Evolutionary conservation across 371 early-diverging fungal genomes (phyloP).

Genomic region (Basidiobolus meristosporus): DNA sequence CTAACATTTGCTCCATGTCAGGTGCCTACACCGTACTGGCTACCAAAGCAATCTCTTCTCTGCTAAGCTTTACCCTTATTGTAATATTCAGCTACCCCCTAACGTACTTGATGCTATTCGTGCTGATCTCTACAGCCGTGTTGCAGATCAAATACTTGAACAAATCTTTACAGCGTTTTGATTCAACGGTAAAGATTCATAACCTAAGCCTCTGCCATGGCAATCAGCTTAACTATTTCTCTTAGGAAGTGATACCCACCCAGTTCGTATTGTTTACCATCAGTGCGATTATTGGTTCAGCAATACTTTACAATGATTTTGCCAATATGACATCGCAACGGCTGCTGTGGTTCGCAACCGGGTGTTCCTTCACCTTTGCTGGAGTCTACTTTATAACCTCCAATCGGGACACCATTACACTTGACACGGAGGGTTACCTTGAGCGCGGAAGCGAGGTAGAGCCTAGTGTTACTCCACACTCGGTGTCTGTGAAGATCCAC

Average conservation of each 20-base stretch:
- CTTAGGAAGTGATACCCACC: constrained; percentile 48
- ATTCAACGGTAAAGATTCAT: constrained; percentile 33
- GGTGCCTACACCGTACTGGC: constrained; percentile 63
- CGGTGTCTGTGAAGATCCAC: too few species aligned
- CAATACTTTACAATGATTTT: constrained; percentile 51
- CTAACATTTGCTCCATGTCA: constrained; percentile 8
- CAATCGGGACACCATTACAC: constrained; percentile 9
- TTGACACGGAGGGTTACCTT: not conserved
- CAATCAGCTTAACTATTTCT: not conserved
- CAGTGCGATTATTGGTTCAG: constrained; percentile 53
- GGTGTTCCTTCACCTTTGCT: constrained; percentile 41
- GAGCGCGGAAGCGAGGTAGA: too few species aligned
- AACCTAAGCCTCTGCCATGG: not conserved
- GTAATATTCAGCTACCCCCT: constrained; percentile 44
- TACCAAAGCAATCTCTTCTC: constrained; percentile 50
- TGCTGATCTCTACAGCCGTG: constrained; percentile 39
- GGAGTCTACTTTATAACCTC: constrained; percentile 56
- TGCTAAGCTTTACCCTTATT: constrained; percentile 36
- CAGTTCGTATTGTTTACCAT: constrained; percentile 63
- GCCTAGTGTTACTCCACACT: too few species aligned
- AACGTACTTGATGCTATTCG: constrained; percentile 35
- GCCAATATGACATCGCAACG: constrained; percentile 28
- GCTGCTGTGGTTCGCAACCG: constrained; percentile 19
- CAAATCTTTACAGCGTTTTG: constrained; percentile 42
- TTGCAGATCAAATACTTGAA: constrained; percentile 55